These are phyloP conservation scores for Phytophthora boehmeriae DNA, from an alignment of 352 stramenopile genomes.

Conservation along the genomic window DNA sequence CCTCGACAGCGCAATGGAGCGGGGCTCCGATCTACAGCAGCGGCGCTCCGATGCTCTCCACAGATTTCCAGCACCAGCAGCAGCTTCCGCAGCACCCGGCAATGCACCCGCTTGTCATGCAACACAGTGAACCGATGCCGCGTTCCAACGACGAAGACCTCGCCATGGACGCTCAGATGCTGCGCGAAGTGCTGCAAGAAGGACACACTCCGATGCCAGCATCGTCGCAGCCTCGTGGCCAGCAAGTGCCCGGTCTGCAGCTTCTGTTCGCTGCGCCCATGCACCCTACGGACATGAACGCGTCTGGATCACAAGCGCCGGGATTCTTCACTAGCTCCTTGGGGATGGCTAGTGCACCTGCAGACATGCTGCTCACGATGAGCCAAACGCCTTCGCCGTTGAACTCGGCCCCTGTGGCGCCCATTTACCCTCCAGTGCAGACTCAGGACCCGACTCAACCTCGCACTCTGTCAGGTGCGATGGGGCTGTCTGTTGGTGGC, in stretches of 20 bases:
- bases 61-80: constrained; percentile 21
- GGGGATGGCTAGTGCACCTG: constrained; percentile 16
- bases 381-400: constrained; percentile 23
- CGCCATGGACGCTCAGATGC: constrained; percentile 46
- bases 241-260: constrained; percentile 39
- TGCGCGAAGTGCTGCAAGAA: constrained; percentile 45
- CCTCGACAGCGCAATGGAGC: constrained; percentile 19
- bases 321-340: constrained; percentile 30
- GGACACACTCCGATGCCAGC: constrained; percentile 24
- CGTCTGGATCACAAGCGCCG: constrained; percentile 1
- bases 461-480: constrained; percentile 9
- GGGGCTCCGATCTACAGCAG: constrained; percentile 15
- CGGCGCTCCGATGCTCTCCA: constrained; percentile 8
- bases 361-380: constrained; percentile 36
- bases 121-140: constrained; percentile 30
- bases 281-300: constrained; percentile 30
- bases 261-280: constrained; percentile 42
- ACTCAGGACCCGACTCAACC: constrained; percentile 8
- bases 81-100: constrained; percentile 20
- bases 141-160: constrained; percentile 42
- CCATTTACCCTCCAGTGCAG: constrained; percentile 13
- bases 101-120: constrained; percentile 35
- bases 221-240: constrained; percentile 20
- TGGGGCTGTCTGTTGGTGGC: constrained; percentile 12
- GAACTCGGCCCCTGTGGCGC: constrained; percentile 10